Conservation (phyloP, 2,329 filamentous ascomycete genomes). For the Aaosphaeria pasadenensis region DNA sequence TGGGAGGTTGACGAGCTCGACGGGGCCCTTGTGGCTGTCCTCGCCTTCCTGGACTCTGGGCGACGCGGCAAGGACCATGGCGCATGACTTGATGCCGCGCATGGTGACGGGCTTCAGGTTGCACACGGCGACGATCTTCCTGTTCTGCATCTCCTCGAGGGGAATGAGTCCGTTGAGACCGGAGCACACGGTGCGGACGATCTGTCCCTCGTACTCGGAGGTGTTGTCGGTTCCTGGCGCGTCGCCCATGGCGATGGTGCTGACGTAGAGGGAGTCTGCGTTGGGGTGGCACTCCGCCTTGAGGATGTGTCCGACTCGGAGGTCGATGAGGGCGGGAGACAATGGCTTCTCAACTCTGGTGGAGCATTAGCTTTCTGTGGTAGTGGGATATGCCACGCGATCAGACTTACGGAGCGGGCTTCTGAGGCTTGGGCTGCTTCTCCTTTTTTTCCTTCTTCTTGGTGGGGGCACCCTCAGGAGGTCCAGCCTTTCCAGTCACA, state of each 20-base stretch:
- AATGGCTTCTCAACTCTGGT: constrained; percentile 64
- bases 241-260: constrained; percentile 93
- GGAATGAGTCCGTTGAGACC: constrained; percentile 91
- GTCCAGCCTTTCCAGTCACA: constrained; percentile 40
- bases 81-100: constrained; percentile 77
- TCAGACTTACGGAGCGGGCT: constrained; percentile 42
- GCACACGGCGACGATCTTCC: constrained; percentile 92
- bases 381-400: too few relatives aligned
- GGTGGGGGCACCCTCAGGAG: constrained; percentile 42
- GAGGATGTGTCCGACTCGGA: constrained; percentile 94
- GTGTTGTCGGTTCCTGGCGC: constrained; percentile 83
- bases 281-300: constrained; percentile 95
- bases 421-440: constrained; percentile 73
- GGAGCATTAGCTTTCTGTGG: background rate
- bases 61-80: constrained; percentile 95
- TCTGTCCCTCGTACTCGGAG: constrained; percentile 83
- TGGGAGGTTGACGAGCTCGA: constrained; percentile 88
- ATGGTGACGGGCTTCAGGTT: constrained; percentile 99
- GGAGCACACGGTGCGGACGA: constrained; percentile 93
- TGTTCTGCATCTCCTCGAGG: constrained; percentile 92
- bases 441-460: constrained; percentile 84
- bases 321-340: constrained; percentile 83
- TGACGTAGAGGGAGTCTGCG: constrained; percentile 92
- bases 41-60: constrained; percentile 80
- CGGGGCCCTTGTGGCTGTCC: constrained; percentile 79